These are phyloP conservation scores for Aureobasidium sp. DNA, from an alignment of 2,329 filamentous ascomycete genomes.

Conservation along the genomic window DNA sequence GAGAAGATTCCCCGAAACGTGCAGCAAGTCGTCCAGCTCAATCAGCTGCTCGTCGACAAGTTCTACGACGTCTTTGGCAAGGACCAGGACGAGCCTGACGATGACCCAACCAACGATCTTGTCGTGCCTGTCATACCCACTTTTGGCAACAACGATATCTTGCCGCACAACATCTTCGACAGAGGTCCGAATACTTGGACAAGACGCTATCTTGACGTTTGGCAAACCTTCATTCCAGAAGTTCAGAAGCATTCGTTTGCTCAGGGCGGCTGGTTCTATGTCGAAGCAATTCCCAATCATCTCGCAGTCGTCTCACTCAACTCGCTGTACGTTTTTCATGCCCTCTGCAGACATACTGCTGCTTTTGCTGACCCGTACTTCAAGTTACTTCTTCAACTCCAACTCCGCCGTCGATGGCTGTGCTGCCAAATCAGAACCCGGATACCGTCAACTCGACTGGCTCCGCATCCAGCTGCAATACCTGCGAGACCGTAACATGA, in stretches of 20 bases:
- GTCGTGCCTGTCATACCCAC: conserved; percentile 78
- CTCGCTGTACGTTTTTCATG: conserved; percentile 52
- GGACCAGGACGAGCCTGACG: conserved; percentile 41
- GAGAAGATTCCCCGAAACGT: conserved; percentile 63
- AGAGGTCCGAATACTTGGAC: conserved; percentile 85
- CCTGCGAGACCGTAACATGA: conserved; percentile 77
- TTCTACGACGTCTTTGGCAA: conserved; percentile 67
- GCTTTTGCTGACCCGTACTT: not conserved
- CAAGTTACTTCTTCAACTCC: conserved; percentile 77
- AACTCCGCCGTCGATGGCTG: conserved; percentile 95
- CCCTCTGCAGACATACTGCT: not conserved
- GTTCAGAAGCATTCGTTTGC: conserved; percentile 85
- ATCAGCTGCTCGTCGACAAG: conserved; percentile 66
- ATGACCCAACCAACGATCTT: conserved; percentile 51
- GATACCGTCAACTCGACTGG: conserved; percentile 95
- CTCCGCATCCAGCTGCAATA: conserved; percentile 79
- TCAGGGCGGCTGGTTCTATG: conserved; percentile 88
- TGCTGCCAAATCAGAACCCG: conserved; percentile 68
- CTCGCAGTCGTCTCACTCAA: conserved; percentile 91
- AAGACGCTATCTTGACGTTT: conserved; percentile 66
- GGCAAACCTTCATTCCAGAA: conserved; percentile 83
- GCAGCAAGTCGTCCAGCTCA: conserved; percentile 69
- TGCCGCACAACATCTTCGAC: conserved; percentile 90
- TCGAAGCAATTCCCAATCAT: conserved; percentile 79
- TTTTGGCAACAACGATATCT: conserved; percentile 94